These are phyloP conservation scores for Solanum arcanum DNA, from an alignment of 257 asterid genomes.

Conservation along the genomic window DNA sequence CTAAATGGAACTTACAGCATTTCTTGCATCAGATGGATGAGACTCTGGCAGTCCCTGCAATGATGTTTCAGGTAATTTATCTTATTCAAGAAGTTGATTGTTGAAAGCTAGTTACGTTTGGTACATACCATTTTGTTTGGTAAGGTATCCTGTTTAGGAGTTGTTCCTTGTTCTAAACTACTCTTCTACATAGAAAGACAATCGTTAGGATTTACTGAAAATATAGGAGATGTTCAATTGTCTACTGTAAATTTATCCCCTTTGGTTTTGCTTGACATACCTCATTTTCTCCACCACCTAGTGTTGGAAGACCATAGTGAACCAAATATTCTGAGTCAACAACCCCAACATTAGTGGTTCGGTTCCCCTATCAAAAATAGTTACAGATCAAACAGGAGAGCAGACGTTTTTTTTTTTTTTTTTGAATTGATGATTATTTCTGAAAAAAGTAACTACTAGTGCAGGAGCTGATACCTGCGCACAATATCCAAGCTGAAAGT, in stretches of 20 bases:
- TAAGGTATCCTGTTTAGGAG: background rate
- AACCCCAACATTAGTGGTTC: conserved; percentile 45
- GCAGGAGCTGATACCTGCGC: conserved; percentile 37
- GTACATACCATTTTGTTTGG: conserved; percentile 8
- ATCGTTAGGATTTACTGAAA: background rate
- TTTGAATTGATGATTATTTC: background rate
- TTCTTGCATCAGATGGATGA: conserved; percentile 34
- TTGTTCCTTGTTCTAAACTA: conserved; percentile 8
- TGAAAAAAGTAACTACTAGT: background rate
- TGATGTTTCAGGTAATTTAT: background rate
- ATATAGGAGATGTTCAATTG: background rate
- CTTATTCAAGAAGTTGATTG: background rate
- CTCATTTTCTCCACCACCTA: conserved; percentile 50
- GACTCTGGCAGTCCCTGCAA: conserved; percentile 16
- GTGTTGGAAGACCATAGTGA: conserved; percentile 60
- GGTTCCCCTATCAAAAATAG: conserved; percentile 37
- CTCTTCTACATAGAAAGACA: conserved; percentile 13
- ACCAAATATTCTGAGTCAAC: conserved; percentile 65
- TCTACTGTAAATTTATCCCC: background rate
- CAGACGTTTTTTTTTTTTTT: background rate
- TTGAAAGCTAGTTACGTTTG: background rate
- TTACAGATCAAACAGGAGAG: background rate
- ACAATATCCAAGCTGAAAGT: conserved; percentile 67
- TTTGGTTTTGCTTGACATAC: conserved; percentile 6
- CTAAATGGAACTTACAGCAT: conserved; percentile 31